phyloP scores from a whole-genome alignment of 2,329 filamentous ascomycete genomes.

The Geoglossum cookeanum region DNA sequence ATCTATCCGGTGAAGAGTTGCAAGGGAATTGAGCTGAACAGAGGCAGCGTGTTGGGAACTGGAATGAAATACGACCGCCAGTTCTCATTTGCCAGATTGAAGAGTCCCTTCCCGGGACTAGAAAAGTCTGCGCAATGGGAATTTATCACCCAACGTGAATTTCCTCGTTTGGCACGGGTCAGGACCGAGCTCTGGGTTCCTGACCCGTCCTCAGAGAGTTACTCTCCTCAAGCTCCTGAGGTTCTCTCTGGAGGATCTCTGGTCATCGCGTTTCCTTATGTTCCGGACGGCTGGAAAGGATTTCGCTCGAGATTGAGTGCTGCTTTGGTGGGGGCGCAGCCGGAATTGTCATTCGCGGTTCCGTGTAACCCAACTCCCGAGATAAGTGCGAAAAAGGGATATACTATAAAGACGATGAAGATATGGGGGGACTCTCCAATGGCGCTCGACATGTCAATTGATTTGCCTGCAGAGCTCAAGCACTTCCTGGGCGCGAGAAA shows the following conservation, averaged over 20 bases:
- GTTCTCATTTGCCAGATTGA: slow-evolving; percentile 57
- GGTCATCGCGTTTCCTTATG: slow-evolving; percentile 41
- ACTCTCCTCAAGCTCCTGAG: slow-evolving; percentile 29
- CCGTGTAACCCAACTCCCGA: slow-evolving; percentile 41
- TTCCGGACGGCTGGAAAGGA: slow-evolving; percentile 21
- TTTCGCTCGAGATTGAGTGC: slow-evolving; percentile 23
- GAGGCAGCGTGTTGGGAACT: slow-evolving; percentile 42
- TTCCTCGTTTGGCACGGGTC: slow-evolving; percentile 52
- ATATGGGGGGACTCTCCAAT: slow-evolving; percentile 43
- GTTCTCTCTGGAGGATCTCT: slow-evolving; percentile 39
- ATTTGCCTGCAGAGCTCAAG: slow-evolving; percentile 42
- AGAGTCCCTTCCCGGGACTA: slow-evolving; percentile 22
- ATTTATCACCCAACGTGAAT: slow-evolving; percentile 50
- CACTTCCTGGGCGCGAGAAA: slow-evolving; percentile 48
- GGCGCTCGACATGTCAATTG: slow-evolving; percentile 37
- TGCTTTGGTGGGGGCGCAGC: slow-evolving; percentile 26
- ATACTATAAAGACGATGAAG: slow-evolving; percentile 38
- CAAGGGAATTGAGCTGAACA: slow-evolving; percentile 50
- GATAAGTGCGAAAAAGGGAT: slow-evolving; percentile 39
- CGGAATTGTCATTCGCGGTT: slow-evolving; percentile 45
- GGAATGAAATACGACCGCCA: slow-evolving; percentile 67
- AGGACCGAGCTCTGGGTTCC: slow-evolving; percentile 49
- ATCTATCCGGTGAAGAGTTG: slow-evolving; percentile 77
- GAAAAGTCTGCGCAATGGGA: slow-evolving; percentile 36
- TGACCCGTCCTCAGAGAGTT: slow-evolving; percentile 35